Base-by-base conservation (phyloP, 768 basidiomycete genomes). In the Suillus alpinus region DNA sequence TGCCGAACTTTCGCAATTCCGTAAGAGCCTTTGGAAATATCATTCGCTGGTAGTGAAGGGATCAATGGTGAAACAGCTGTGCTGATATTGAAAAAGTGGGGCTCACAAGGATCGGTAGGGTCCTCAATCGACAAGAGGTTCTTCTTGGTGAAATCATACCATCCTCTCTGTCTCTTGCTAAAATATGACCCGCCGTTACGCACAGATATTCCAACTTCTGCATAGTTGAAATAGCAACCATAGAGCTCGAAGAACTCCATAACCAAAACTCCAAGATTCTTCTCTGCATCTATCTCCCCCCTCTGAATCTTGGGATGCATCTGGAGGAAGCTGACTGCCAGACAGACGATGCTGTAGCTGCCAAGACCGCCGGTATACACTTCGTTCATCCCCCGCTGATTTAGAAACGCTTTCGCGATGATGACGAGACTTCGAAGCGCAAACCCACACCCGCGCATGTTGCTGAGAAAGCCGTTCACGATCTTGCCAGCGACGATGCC, bases 171-270 rank as follows among this genome's bases (percentile, higher is more conserved):
- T 57, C 80, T 76, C 75, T 98, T 98, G 73, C 78, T 84, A 69
- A 88, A 98, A 76, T 98, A 98, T 36, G 84, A 87, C 18, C 97
- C 97, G 3, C 95, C 93, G 39, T 92, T 83, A 43, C 89, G 82
- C 23, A 98, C 72, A 13, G 93, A 94, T 64, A 99, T 92, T 9
- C 96, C 96, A 18, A 89, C 86, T 68, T 92, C 87, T 58, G 89
- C 85, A 66, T 94, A 97, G 73, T 95, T 95, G 83, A 98, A 98
- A 72, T 87, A 86, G 53, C 82, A 79, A 16, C 95, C 96, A 72
- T 98, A 98, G 13, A 96, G 80, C 78, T 98, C 95, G 69, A 98
- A 97, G 71, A 98, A 98, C 74, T 99, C 97, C 80, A 98, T 85
- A 49, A 97, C 82, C 58, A 99, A 77, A n/a, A 95, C 91, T 2